These are phyloP conservation scores for Boletus calvinii DNA, from an alignment of 1,284 basidiomycete species.

Conservation along the genomic window DNA sequence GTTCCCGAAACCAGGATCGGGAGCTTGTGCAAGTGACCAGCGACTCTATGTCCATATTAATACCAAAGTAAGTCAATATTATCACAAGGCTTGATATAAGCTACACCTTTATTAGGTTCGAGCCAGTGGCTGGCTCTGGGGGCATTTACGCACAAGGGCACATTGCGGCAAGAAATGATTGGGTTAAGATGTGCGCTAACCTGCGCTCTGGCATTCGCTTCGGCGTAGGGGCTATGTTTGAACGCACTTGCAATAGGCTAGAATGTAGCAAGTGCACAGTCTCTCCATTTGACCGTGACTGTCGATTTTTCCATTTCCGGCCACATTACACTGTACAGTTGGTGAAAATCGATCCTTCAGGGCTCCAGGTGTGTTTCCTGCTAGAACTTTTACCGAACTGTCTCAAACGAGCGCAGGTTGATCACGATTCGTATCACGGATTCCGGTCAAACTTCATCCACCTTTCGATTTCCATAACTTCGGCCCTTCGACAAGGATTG, in stretches of 20 bases:
- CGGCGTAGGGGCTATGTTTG: slow-evolving; percentile 83
- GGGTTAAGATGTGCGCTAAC: slow-evolving; percentile 72
- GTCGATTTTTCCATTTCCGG: slow-evolving; percentile 80
- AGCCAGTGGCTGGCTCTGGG: slow-evolving; percentile 6
- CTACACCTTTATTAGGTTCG: slow-evolving; percentile 24
- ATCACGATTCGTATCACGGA: slow-evolving; percentile 79
- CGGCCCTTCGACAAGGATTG: slow-evolving; percentile 44
- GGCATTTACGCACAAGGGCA: slow-evolving; percentile 21
- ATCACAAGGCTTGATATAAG: background rate
- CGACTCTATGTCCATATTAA: slow-evolving; percentile 76
- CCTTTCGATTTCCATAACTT: slow-evolving; percentile 84
- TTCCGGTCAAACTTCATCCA: slow-evolving; percentile 97
- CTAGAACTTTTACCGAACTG: background rate
- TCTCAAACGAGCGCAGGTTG: slow-evolving; percentile 36
- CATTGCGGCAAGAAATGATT: slow-evolving; percentile 30
- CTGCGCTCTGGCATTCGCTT: slow-evolving; percentile 89
- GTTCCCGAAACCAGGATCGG: slow-evolving; percentile 68
- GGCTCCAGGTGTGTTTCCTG: slow-evolving; percentile 45
- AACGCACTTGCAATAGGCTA: slow-evolving; percentile 76
- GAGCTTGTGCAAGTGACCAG: slow-evolving; percentile 87
- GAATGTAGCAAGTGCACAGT: slow-evolving; percentile 68
- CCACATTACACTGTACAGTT: slow-evolving; percentile 83
- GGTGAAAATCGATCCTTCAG: slow-evolving; percentile 48
- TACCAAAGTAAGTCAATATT: slow-evolving; percentile 64
- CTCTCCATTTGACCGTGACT: slow-evolving; percentile 71